A percentile compares a stretch with the other conserved stretches of the same genome.
phyloP scores from a whole-genome alignment of 2,329 filamentous ascomycete genomes.

The Monosporascus cannonballus region DNA sequence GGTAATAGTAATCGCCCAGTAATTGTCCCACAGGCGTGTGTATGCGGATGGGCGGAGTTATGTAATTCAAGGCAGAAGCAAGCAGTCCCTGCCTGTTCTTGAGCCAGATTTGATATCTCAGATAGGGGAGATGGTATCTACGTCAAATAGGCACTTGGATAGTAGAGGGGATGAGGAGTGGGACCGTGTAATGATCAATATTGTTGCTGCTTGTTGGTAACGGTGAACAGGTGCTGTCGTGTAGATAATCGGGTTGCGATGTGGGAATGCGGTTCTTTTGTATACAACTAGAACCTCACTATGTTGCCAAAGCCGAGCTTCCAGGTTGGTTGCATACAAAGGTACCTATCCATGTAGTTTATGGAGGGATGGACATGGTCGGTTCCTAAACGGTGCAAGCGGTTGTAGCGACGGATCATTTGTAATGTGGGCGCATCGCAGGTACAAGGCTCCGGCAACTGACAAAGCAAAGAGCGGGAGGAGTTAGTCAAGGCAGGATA shows the following conservation, averaged over 20 bases:
- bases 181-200: not conserved
- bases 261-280: not conserved
- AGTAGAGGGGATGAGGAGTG: not conserved
- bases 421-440: conserved; percentile 20
- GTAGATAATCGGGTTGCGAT: not conserved
- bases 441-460: conserved; percentile 3
- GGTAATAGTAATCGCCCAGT: not conserved
- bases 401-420: conserved; percentile 11
- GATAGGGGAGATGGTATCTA: not conserved
- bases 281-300: not conserved
- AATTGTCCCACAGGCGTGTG: not conserved
- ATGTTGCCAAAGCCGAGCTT: not conserved
- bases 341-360: not conserved
- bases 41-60: not conserved
- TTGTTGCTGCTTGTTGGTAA: not conserved
- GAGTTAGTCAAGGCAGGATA: conserved; percentile 7
- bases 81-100: not conserved
- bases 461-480: not conserved
- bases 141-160: not conserved
- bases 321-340: not conserved
- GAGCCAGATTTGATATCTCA: not conserved
- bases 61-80: not conserved
- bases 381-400: not conserved
- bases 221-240: not conserved
- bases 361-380: not conserved